Base-by-base conservation (phyloP, 2,329 filamentous ascomycete species). In the Sporothrix curviconia region DNA sequence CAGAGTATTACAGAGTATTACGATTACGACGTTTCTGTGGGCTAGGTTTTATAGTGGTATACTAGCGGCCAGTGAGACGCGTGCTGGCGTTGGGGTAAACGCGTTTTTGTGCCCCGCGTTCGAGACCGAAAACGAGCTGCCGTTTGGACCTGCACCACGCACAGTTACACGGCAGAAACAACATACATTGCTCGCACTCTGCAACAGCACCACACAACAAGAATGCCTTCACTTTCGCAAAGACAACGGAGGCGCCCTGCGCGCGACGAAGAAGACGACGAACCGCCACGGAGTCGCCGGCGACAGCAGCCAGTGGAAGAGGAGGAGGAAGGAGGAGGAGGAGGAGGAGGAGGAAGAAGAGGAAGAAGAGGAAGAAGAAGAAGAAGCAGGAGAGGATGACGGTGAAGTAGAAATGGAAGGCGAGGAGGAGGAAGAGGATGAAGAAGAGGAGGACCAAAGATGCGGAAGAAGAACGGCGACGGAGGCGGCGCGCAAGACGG, bases 211-310 rank as follows among this genome's bases (percentile, higher is more conserved):
- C 28, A 39, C 19, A 37, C 22, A 32, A 37, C 42, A n/a, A 54
- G 2, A 17, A 59, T 61, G 59, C 56, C 57, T 15, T 24, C 52
- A 7, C 8, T 58, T 5, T 58, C 59, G 17, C 59, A 60, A 32
- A 24, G 59, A 39, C 51, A 12, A 37, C 55, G 51, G 24, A 39
- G 58, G 4, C 50, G 51, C 6, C 43, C 46, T 3, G 49, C 50
- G 2, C 4, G 47, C 46, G 55, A 58, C n/a, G 44, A 44, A 7
- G 36, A 55, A 32, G 52, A 60, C 25, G 58, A 59, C 3, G 57
- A 56, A 36, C 42, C 54, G 22, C 58, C 58, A 12, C 54, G 43
- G 22, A 22, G 37, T 14, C 54, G 54, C 4, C 55, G 55, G 4
- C 55, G 55, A 17, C 51, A 28, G 24, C 32, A 24, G 25, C 55